Base-by-base conservation (phyloP, 2,329 filamentous ascomycete species). In the Trichoderma atroviride region DNA sequence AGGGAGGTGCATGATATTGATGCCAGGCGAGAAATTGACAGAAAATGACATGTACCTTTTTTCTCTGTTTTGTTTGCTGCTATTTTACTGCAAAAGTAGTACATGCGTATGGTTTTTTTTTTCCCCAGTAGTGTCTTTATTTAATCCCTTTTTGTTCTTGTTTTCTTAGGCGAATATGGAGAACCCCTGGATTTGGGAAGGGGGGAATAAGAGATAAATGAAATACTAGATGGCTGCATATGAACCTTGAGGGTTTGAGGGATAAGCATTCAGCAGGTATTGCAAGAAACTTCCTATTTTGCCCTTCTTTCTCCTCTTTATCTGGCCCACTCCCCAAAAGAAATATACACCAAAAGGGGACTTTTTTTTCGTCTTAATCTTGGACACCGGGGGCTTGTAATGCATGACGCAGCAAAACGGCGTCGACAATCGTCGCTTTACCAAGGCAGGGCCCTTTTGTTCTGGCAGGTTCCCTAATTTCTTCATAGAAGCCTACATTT, bases 11-110 rank as follows among this genome's bases (percentile, higher is more conserved):
- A 53, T 63, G 47, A 63, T 63, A 63, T 63, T 63, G 60, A 43
- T 13, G 33, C 52, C 19, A 47, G 27, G 59, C 60, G 47, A 63
- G 60, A 63, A 63, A 63, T 63, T 63, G 60, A 63, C 60, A 55
- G n/a, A 37, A 58, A 37, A 29, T 63, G 60, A 63, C 60, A 63
- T 33, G 60, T 63, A 56, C 11, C 16, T 58, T 40, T 35, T 24
- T 22, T 57, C 27, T 27, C 27, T 27, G 27, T 27, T 16, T 37
- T 35, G 55, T 29, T 27, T 57, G 5, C 10, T 27, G 24, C 6
- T 57, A 2, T 33, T 29, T 16, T 29, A 16, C 24, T 29, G 24
- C 52, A 29, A 55, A 29, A n/a, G 40, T 4, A n/a, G 40, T n/a
- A 43, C 40, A 19, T 43, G 40, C 7, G 14, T 56, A 33, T 33